Conservation (phyloP, 1,139 yeast genomes). For the Magnusiomyces tetraspermus region DNA sequence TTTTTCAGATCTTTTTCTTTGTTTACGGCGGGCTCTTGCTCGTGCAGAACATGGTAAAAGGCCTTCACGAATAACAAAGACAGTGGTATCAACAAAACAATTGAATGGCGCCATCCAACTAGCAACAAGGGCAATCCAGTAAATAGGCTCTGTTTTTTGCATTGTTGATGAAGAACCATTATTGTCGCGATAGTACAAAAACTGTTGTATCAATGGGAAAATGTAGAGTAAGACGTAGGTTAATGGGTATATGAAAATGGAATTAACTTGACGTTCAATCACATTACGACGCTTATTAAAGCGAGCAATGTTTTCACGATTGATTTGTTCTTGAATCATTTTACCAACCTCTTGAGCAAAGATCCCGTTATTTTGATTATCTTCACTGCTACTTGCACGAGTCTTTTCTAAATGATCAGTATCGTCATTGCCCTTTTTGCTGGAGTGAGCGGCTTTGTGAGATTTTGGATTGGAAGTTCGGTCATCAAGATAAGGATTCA, state of each 20-base stretch:
- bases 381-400: background rate
- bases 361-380: background rate
- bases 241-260: constrained; percentile 74
- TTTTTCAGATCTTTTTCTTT: background rate
- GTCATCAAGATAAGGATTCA: constrained; percentile 6
- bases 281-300: constrained; percentile 53
- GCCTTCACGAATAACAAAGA: constrained; percentile 63
- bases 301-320: constrained; percentile 45
- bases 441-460: background rate
- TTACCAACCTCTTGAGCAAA: background rate
- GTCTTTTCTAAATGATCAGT: background rate
- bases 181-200: constrained; percentile 40
- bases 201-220: constrained; percentile 66
- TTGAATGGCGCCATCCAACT: constrained; percentile 75
- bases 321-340: constrained; percentile 34
- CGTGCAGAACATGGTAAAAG: constrained; percentile 7
- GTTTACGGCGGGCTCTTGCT: background rate
- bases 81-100: constrained; percentile 68
- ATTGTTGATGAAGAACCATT: constrained; percentile 5
- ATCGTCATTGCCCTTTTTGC: too few species aligned
- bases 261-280: constrained; percentile 69
- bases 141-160: constrained; percentile 36
- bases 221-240: constrained; percentile 75
- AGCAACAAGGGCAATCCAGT: constrained; percentile 58
- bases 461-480: too few species aligned